These are phyloP conservation scores for Neoascochyta sp. DNA, from an alignment of 2,329 filamentous ascomycete species.

Conservation along the genomic window DNA sequence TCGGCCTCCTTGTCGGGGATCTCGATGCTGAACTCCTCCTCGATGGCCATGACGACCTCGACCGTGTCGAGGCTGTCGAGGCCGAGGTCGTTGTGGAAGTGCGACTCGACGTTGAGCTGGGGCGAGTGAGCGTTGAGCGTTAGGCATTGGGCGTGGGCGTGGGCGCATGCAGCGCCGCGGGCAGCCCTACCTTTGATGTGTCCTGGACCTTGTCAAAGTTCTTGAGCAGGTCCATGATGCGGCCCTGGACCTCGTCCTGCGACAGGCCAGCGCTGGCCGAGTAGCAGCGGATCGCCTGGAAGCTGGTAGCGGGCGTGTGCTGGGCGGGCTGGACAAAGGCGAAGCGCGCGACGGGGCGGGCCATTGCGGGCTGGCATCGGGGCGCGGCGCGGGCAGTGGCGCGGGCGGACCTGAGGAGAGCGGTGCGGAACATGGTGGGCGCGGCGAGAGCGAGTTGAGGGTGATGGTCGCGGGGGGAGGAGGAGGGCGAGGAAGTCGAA, in stretches of 20 bases:
- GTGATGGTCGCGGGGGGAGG: slow-evolving; percentile 17
- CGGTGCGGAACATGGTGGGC: slow-evolving; percentile 80
- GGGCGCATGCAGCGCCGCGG: background rate
- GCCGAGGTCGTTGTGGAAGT: slow-evolving; percentile 97
- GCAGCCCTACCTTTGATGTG: slow-evolving; percentile 53
- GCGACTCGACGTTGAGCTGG: slow-evolving; percentile 76
- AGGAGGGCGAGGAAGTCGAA: too few relatives aligned
- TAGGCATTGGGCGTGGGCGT: slow-evolving; percentile 1
- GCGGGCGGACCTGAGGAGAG: slow-evolving; percentile 73
- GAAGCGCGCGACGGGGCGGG: slow-evolving; percentile 58
- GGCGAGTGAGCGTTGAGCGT: slow-evolving; percentile 25
- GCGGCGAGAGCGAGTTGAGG: slow-evolving; percentile 15
- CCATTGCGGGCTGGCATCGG: slow-evolving; percentile 47
- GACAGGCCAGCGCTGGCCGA: slow-evolving; percentile 74
- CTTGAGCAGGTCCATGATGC: slow-evolving; percentile 88
- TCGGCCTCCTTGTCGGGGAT: slow-evolving; percentile 98
- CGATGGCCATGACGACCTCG: slow-evolving; percentile 99
- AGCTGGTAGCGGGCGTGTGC: slow-evolving; percentile 59
- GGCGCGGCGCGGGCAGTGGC: slow-evolving; percentile 43
- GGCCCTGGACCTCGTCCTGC: slow-evolving; percentile 81
- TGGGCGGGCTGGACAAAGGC: slow-evolving; percentile 60
- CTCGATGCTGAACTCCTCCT: slow-evolving; percentile 95
- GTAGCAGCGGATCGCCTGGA: slow-evolving; percentile 77
- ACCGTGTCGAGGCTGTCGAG: slow-evolving; percentile 97
- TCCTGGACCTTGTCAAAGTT: slow-evolving; percentile 91